phyloP scores from a whole-genome alignment of 129 eudicot genomes.

The Flaveria ramosissima region DNA sequence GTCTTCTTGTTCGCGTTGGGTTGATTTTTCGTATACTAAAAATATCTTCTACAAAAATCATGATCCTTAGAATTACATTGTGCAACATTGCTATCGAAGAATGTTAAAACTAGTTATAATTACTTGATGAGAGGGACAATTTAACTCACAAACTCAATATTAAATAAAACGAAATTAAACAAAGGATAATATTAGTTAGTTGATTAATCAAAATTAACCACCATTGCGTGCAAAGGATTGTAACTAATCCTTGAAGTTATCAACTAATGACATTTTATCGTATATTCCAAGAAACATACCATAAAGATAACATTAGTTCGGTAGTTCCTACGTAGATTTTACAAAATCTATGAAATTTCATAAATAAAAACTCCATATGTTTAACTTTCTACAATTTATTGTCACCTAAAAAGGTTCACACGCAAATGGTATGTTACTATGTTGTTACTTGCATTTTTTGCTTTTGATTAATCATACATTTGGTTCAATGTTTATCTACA shows the following conservation, averaged over 20 bases:
- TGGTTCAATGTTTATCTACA: background rate
- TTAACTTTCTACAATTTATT: background rate
- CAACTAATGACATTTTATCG: slow-evolving; percentile 15
- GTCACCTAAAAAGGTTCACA: slow-evolving; percentile 11
- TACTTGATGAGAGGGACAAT: background rate
- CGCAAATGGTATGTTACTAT: slow-evolving; percentile 18
- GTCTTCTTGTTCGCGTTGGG: too few species aligned
- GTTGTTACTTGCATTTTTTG: background rate
- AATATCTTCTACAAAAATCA: too few species aligned
- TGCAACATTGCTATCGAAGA: too few species aligned
- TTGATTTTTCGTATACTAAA: too few species aligned
- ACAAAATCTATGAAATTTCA: slow-evolving; percentile 24
- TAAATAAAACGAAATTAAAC: background rate
- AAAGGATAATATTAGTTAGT: background rate
- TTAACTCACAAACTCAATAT: background rate
- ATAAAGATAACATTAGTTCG: slow-evolving; percentile 32
- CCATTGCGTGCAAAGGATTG: slow-evolving; percentile 16
- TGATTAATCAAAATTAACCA: background rate
- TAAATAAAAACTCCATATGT: slow-evolving; percentile 7
- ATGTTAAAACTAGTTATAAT: background rate
- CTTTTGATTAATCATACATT: background rate
- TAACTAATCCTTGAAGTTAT: slow-evolving; percentile 36
- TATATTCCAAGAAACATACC: slow-evolving; percentile 38
- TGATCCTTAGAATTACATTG: too few species aligned
- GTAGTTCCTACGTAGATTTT: slow-evolving; percentile 28